Evolutionary conservation across 2,329 filamentous ascomycete species (phyloP), one percentile per base, ranked within the genome.

Genomic region (Penicillium griseofulvum): DNA sequence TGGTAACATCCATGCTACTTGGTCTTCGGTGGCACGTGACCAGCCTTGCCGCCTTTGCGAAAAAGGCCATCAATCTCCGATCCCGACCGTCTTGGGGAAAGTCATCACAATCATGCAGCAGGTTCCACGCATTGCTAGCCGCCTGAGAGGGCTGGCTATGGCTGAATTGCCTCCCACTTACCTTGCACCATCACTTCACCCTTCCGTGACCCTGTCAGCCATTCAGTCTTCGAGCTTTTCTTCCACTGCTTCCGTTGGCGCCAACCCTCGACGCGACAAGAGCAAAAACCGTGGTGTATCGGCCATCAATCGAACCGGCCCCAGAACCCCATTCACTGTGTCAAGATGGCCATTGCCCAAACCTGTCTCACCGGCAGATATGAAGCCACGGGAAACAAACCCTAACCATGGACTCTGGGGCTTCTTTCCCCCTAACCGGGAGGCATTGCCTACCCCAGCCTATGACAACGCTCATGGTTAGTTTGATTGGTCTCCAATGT

Each of bases 321-420:
- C 86, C 5, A 84, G 86, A 49, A 85, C 88, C 70, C 84, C 82
- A n/a, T 78, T 95, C 52, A 89, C 87, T 17, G 86, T 94, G 57
- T 87, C 84, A 39, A 84, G 87, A 66, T 82, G 87, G 42, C 80
- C 86, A 48, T 78, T 96, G 52, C 93, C 93, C 0, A 81, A 83
- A 68, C 92, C 94, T 7, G 83, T 85, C 7, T 73, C 87, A 53
- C 77, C 78, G 1, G 80, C 81, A 57, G 81, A 84, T 5, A 60
- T 74, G 19, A 67, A 74, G 54, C 62, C 67, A 42, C 72, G 70
- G n/a, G 46, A 83, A 59, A 82, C 80, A 33, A 87, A 91, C 69
- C 81, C 85, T 28, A 77, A 92, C 62, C 94, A 99, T 75, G 93
- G 91, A 29, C 86, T 99, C 11, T 97, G 90, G 88, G 87, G 84